These are phyloP conservation scores for Neopestalotiopsis sp. DNA, from an alignment of 2,329 filamentous ascomycete genomes.

Conservation along the genomic window DNA sequence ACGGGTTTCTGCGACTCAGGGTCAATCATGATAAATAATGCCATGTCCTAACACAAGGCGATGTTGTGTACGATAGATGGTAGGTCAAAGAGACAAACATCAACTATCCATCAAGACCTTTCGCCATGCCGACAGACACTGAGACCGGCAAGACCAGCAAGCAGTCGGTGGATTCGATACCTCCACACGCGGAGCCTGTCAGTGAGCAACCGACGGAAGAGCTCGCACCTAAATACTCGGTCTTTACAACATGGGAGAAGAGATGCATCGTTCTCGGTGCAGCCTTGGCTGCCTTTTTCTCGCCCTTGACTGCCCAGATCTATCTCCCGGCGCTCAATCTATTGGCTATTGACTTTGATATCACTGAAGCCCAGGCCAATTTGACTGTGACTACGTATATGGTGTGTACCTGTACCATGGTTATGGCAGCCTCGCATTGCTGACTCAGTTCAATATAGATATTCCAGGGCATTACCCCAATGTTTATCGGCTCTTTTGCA, in stretches of 20 bases:
- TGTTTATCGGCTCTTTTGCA: slow-evolving; percentile 54
- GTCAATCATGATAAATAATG: background rate
- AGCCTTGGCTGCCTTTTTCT: slow-evolving; percentile 38
- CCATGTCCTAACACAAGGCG: background rate
- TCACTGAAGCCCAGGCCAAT: slow-evolving; percentile 42
- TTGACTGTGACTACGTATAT: slow-evolving; percentile 41
- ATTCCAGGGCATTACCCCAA: slow-evolving; percentile 53
- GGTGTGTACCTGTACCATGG: slow-evolving; percentile 25
- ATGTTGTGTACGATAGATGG: background rate
- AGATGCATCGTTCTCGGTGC: slow-evolving; percentile 35
- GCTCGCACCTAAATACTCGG: slow-evolving; percentile 20
- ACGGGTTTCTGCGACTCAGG: background rate
- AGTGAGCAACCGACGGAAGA: slow-evolving; percentile 18
- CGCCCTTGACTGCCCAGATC: slow-evolving; percentile 42
- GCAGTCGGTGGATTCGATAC: background rate
- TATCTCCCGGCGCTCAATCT: slow-evolving; percentile 51
- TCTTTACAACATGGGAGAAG: slow-evolving; percentile 37
- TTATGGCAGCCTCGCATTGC: background rate
- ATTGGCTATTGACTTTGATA: slow-evolving; percentile 45
- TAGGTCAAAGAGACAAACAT: background rate
- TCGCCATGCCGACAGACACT: background rate
- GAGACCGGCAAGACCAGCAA: background rate
- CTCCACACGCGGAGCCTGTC: slow-evolving; percentile 10
- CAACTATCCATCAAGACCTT: background rate
- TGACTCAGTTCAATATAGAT: slow-evolving; percentile 21